phyloP scores from a whole-genome alignment of 2,329 filamentous ascomycete genomes.

The Aspergillus tubingensis region DNA sequence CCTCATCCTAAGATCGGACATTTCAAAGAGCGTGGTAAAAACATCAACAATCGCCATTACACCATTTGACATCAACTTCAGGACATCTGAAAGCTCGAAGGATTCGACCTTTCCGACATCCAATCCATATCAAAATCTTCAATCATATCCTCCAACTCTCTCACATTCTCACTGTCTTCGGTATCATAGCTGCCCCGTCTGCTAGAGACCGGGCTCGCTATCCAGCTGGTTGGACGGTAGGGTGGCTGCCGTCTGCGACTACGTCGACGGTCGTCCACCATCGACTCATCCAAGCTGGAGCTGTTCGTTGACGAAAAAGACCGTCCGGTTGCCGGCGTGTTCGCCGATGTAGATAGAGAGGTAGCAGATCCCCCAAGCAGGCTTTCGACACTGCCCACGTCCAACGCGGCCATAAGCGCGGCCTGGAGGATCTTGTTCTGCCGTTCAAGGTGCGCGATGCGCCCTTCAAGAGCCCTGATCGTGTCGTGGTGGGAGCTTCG shows the following conservation, averaged over 20 bases:
- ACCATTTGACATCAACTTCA: constrained; percentile 1
- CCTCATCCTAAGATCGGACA: constrained; percentile 7
- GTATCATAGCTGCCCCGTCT: constrained; percentile 29
- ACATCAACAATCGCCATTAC: background rate
- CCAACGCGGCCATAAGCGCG: constrained; percentile 43
- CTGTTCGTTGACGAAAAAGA: constrained; percentile 25
- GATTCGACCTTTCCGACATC: constrained; percentile 28
- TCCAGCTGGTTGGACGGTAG: constrained; percentile 33
- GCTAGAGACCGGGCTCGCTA: constrained; percentile 32
- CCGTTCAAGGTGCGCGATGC: constrained; percentile 42
- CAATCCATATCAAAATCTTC: constrained; percentile 37
- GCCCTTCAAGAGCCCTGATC: constrained; percentile 37
- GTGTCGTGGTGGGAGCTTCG: constrained; percentile 19
- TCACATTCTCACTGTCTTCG: constrained; percentile 26
- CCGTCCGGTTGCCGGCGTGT: constrained; percentile 16
- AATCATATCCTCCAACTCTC: constrained; percentile 35
- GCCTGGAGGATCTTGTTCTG: constrained; percentile 48
- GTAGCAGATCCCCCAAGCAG: constrained; percentile 26
- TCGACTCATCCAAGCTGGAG: constrained; percentile 15
- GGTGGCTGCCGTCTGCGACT: constrained; percentile 1
- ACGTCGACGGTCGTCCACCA: background rate
- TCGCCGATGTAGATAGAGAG: constrained; percentile 20
- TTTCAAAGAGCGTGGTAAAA: background rate
- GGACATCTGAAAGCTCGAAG: background rate
- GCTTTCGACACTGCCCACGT: constrained; percentile 35